Evolutionary conservation across 345 rosid species (phyloP), one percentile per base, ranked within the genome.

Genomic region (Citrus cavaleriei): DNA sequence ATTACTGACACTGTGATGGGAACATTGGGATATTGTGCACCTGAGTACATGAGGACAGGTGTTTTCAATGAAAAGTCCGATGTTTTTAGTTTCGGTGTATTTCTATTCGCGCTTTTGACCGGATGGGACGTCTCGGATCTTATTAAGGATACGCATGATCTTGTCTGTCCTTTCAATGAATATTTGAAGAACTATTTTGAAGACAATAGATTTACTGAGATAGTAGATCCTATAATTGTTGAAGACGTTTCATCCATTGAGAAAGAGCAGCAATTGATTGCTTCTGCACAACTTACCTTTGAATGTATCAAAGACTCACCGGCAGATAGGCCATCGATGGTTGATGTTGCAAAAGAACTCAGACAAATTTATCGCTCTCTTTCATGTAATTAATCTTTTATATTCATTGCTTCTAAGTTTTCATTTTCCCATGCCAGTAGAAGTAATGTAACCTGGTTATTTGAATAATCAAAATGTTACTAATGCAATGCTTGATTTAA

Each of bases 321-420:
- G 22, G 69, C 32, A 16, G 46, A 75, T 3, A 70, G 82, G 74
- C 85, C 84, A 24, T 14, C 72, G 7, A 82, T 85, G 74, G 62
- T 68, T 18, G 60, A 80, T 42, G 85, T 80, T 7, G 84, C 67
- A 4, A 73, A 51, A 51, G 16, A 5, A 18, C 22, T 51, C 57
- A 18, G 3, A 54, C 58, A 54, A 54, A 54, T 54, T 16, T 54
- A 54, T 54, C 58, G 2, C 21, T 54, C 58, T 54, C 49, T 42
- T 42, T 42, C 0, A 42, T 10, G 49, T 42, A 12, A 42, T 42
- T 42, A 42, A 42, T 42, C 14, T 0, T 42, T 42, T 42, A 0
- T 42, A 3, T 0, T 12, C 4, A 0, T 42, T 12, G 49, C 13
- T 12, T 10, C 4, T 37, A 42, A 0, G 42, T 7, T 38, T 38